Conservation (phyloP, 129 eudicot species). For the Solidago caesia region DNA sequence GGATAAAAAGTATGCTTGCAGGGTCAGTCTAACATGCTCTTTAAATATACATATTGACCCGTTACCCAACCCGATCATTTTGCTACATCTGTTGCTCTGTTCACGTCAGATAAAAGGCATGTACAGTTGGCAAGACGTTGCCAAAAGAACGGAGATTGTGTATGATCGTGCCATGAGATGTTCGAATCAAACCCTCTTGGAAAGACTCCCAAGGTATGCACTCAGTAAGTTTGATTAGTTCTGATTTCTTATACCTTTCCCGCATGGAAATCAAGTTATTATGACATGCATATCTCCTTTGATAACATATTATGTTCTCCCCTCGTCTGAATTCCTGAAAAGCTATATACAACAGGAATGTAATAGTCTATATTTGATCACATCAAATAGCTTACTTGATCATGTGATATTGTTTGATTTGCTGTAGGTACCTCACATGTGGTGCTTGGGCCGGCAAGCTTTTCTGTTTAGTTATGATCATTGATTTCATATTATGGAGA, state of each 20-base stretch:
- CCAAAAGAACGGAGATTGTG: conserved; percentile 87
- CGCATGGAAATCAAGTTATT: neutral
- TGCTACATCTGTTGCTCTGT: neutral
- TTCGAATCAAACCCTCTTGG: conserved; percentile 77
- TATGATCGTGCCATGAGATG: conserved; percentile 85
- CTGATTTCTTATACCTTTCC: conserved; percentile 1
- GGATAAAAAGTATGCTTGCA: neutral
- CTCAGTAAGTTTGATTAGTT: conserved; percentile 6
- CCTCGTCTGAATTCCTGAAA: neutral
- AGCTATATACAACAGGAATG: neutral
- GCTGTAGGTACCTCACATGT: conserved; percentile 81
- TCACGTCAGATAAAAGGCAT: conserved; percentile 71
- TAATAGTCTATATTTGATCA: neutral
- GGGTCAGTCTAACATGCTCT: neutral
- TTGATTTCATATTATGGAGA: conserved; percentile 78
- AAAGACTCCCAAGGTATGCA: conserved; percentile 82
- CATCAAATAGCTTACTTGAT: conserved; percentile 1
- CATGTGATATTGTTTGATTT: conserved; percentile 10
- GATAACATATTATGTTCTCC: neutral
- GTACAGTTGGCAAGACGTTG: conserved; percentile 98
- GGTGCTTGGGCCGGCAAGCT: conserved; percentile 99
- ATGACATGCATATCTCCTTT: neutral
- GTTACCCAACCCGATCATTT: neutral
- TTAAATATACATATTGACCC: neutral
- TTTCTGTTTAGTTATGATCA: conserved; percentile 89